Conservation (phyloP, 2,329 filamentous ascomycete species). For the Byssochlamys sp. region DNA sequence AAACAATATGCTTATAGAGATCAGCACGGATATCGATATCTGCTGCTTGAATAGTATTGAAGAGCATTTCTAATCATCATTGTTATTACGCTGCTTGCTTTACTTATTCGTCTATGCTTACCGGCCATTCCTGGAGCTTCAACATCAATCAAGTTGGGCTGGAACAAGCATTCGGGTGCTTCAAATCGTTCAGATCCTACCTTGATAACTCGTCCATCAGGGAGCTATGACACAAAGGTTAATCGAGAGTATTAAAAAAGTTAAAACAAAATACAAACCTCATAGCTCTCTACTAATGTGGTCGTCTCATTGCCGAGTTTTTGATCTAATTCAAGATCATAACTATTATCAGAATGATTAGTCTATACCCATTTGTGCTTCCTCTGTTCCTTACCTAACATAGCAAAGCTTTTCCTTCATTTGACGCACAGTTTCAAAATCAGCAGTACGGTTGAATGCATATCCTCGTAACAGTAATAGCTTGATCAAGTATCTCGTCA, state of each 20-base stretch:
- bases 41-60: slow-evolving; percentile 94
- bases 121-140: slow-evolving; percentile 94
- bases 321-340: slow-evolving; percentile 91
- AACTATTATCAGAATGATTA: no score
- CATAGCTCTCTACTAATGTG: slow-evolving; percentile 86
- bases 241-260: no score
- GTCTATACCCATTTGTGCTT: no score
- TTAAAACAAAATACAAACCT: no score
- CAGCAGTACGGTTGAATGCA: slow-evolving; percentile 91
- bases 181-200: slow-evolving; percentile 96
- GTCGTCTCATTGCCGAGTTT: slow-evolving; percentile 94
- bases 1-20: slow-evolving; percentile 91
- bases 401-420: slow-evolving; percentile 99
- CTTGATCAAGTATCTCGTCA: slow-evolving; percentile 92
- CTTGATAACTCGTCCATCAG: slow-evolving; percentile 88
- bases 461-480: slow-evolving; percentile 89
- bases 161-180: slow-evolving; percentile 94
- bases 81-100: no score
- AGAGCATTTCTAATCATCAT: slow-evolving; percentile 92
- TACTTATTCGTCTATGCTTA: no score
- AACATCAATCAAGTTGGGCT: slow-evolving; percentile 93
- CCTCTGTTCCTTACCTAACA: no score
- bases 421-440: slow-evolving; percentile 96
- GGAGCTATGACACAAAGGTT: slow-evolving; percentile 95
- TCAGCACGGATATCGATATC: slow-evolving; percentile 91